A percentile compares a stretch with the other conserved stretches of the same genome.
Evolutionary conservation across 257 asterid species (phyloP).

Genomic region (Plantago major): DNA sequence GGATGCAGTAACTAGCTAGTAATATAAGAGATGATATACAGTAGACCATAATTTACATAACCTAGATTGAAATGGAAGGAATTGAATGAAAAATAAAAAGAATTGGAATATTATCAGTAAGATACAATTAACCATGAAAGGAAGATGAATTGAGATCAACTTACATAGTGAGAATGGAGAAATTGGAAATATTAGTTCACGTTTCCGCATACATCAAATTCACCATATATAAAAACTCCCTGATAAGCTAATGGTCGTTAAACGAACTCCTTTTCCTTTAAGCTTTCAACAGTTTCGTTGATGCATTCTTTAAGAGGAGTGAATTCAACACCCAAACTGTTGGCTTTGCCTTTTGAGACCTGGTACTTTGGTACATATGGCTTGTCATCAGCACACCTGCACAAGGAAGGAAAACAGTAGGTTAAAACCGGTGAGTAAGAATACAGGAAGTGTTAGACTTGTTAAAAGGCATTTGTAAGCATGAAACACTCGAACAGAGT

Average conservation of each 20-base stretch:
- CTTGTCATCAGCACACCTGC: conserved; percentile 45
- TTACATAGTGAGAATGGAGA: no score
- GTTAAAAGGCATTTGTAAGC: background rate
- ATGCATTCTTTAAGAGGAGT: no score
- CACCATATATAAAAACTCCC: no score
- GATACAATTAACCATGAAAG: background rate
- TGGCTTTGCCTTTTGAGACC: conserved; percentile 38
- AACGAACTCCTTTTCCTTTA: no score
- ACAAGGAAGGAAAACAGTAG: background rate
- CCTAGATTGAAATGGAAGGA: background rate
- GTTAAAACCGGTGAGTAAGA: background rate
- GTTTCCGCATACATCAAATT: no score
- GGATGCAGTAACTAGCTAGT: background rate
- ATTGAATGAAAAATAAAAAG: background rate
- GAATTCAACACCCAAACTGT: conserved; percentile 32
- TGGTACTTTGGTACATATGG: conserved; percentile 36
- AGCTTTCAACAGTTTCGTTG: no score
- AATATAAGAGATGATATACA: no score
- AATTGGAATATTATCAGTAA: no score
- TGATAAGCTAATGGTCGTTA: no score
- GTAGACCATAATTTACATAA: conserved; percentile 5
- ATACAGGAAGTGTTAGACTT: background rate
- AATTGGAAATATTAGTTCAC: background rate
- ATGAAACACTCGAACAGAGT: no score
- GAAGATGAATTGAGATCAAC: background rate